These are phyloP conservation scores for Calophaca sinica DNA, from an alignment of 306 rosid species.

Conservation along the genomic window DNA sequence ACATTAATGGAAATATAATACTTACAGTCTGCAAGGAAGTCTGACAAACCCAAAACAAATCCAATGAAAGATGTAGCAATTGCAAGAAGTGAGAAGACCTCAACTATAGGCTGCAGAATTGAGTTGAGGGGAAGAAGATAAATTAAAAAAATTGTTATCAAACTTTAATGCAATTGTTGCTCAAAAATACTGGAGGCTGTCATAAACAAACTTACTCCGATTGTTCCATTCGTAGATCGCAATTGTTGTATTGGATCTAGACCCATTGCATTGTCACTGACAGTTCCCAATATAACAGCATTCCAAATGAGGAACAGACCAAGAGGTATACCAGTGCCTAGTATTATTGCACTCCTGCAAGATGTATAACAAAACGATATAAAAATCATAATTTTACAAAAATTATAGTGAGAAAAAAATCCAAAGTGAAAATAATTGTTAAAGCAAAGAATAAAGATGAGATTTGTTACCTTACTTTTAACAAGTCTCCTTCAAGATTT, in stretches of 20 bases:
- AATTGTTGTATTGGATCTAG: constrained; percentile 77
- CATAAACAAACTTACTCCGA: constrained; percentile 64
- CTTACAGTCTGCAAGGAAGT: constrained; percentile 83
- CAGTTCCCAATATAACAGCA: constrained; percentile 79
- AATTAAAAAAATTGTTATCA: constrained; percentile 18
- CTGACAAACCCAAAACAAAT: constrained; percentile 78
- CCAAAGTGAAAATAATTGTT: neutral
- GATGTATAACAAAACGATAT: neutral
- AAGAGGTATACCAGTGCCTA: constrained; percentile 80
- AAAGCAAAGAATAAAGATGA: constrained; percentile 33
- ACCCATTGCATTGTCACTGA: constrained; percentile 57
- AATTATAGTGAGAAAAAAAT: neutral
- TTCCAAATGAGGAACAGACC: constrained; percentile 77
- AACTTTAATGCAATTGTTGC: neutral
- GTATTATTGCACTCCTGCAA: constrained; percentile 73
- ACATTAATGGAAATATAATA: constrained; percentile 21
- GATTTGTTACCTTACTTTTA: constrained; percentile 81
- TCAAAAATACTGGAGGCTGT: neutral
- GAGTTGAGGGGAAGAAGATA: constrained; percentile 5
- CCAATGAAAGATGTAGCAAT: constrained; percentile 83
- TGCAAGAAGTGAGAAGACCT: constrained; percentile 78
- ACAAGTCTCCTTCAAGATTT: constrained; percentile 82
- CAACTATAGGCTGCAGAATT: constrained; percentile 77
- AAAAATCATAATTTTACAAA: neutral
- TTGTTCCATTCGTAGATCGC: constrained; percentile 65